phyloP scores from a whole-genome alignment of 1,139 yeast species.

The Zhuliangozyma parablackwelliae region DNA sequence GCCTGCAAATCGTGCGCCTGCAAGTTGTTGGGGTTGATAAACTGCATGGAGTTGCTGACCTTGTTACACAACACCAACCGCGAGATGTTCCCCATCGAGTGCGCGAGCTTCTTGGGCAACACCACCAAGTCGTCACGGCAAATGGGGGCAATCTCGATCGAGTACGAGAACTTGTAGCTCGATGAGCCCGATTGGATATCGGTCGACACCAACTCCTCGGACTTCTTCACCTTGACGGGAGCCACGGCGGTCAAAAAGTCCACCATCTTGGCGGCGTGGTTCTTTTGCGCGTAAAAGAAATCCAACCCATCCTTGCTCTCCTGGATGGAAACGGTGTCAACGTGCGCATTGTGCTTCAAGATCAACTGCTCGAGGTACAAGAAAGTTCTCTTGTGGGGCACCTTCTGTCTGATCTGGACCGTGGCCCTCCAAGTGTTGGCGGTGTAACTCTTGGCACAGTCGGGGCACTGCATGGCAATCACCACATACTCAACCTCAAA shows the following conservation, averaged over 20 bases:
- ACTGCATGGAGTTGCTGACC: conserved; percentile 76
- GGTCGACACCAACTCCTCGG: conserved; percentile 86
- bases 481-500: conserved; percentile 95
- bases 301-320: conserved; percentile 94
- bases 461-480: conserved; percentile 96
- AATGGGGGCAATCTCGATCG: conserved; percentile 94
- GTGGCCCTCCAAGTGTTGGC: conserved; percentile 97
- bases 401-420: conserved; percentile 96
- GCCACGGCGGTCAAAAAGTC: conserved; percentile 84
- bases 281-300: conserved; percentile 82
- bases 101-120: conserved; percentile 80
- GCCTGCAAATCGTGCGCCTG: conserved; percentile 78
- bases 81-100: conserved; percentile 77
- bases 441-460: conserved; percentile 95
- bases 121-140: conserved; percentile 96
- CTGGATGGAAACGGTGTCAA: conserved; percentile 88
- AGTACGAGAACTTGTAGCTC: conserved; percentile 83
- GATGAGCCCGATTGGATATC: conserved; percentile 92
- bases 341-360: conserved; percentile 88
- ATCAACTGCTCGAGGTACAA: conserved; percentile 92
- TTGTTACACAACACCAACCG: conserved; percentile 83
- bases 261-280: conserved; percentile 90
- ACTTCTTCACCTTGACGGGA: conserved; percentile 80
- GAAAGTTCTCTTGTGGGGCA: conserved; percentile 93
- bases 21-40: conserved; percentile 77